Base-by-base conservation (phyloP, 495 filamentous ascomycete genomes). In the Penicillium parvum region DNA sequence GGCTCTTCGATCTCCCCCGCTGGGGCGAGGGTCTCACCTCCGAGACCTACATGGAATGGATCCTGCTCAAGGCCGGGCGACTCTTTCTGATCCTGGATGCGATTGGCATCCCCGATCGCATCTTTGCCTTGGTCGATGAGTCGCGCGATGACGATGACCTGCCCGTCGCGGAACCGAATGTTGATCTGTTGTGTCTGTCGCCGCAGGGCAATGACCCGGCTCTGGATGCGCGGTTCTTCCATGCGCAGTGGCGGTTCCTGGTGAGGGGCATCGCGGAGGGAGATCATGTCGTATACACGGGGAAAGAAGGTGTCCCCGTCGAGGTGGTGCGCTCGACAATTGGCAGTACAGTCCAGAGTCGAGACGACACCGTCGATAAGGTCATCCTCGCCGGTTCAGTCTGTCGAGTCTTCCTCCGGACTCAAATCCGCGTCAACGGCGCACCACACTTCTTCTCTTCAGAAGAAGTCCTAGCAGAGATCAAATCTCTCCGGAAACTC, bases 21-120 rank as follows among this genome's bases (percentile, higher is more conserved):
- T 95, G 92, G 65, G 90, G 88, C n/a, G 88, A 90, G 55, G 86
- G 84, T 9, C 63, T 96, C 49, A 96, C 90, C 1, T 86, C 88
- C 53, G 83, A 88, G 49, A 94, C 88, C 1, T 97, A 96, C 56
- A 82, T 88, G 64, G 90, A 96, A 51, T 94, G 87, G 86, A 94
- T 97, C 45, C 70, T 94, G 37, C 68, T 84, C 46, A 85, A 83
- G 52, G 83, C 87, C 3, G 84, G 78, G 49, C 77, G 82, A 41
- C 75, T 95, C 39, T 97, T 95, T 50, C 74, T 97, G 22, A 86
- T 90, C 22, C 74, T 96, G 22, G 73, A 81, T 28, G 84, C 90
- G 43, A 72, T 95, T 36, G 87, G 84, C 0, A 77, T 88, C 9
- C 83, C 90, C 0, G 83, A 88, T 45, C 84, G 84, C 61, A 94